Evolutionary conservation across 441 rosid species (phyloP), one percentile per base, ranked within the genome.

Genomic region (Kokia cookei): DNA sequence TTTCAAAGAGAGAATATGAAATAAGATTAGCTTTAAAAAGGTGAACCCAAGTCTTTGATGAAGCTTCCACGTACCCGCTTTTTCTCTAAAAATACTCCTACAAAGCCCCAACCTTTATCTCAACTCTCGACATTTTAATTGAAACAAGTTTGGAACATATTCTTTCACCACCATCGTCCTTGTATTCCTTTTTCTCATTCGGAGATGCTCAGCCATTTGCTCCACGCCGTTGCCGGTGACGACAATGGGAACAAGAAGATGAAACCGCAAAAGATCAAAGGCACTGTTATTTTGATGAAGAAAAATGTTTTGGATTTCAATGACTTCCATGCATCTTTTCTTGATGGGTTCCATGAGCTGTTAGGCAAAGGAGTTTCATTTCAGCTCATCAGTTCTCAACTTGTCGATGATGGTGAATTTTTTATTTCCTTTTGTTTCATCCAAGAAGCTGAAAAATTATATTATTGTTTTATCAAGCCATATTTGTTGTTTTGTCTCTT

Each of bases 251-350:
- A 22, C 43, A 15, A 48, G 71, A 48, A 67, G 42, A 48, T 78
- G 15, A 45, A 63, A 8, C 6, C 45, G 6, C 71, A 68, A 80
- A 88, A 85, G 87, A 84, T 93, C 50, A 80, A 51, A 58, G 97
- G 96, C 19, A 87, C 78, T 14, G 98, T 88, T 47, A 90, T 92
- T 69, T 79, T 93, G 86, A 93, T 89, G 93, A 93, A 87, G 81
- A 92, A 92, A 78, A 90, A 87, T 71, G 94, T 92, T 66, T 79
- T 93, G 75, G 97, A 90, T 72, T 90, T 92, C 81, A 93, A 85
- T 65, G 98, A 93, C 77, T 88, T 89, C 81, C 55, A 80, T n/a
- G 93, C 89, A 55, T 89, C 93, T 4, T 12, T 90, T 24, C 82
- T 90, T 17, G 98, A 93, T 72, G 79, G 90, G 6, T 15, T 91